phyloP scores from a whole-genome alignment of 2,329 filamentous ascomycete genomes.

The Mycosphaerelloides madeirae region DNA sequence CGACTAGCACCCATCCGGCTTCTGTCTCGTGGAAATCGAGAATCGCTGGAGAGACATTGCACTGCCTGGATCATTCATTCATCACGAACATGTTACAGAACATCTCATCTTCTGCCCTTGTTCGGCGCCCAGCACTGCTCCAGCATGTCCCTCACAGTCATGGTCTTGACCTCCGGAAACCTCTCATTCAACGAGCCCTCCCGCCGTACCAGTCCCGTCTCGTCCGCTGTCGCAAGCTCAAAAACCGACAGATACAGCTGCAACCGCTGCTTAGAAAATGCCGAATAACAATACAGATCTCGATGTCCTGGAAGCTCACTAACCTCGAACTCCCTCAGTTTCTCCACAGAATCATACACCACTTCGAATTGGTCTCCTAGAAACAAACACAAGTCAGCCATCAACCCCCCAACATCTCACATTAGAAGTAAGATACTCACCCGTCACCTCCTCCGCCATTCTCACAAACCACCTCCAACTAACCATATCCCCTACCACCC shows the following conservation, averaged over 20 bases:
- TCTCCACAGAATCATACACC: neutral
- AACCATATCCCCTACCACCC: constrained; percentile 24
- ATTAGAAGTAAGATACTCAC: no score
- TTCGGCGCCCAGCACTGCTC: constrained; percentile 14
- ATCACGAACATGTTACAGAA: no score
- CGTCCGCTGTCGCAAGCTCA: constrained; percentile 4
- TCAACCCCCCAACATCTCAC: neutral
- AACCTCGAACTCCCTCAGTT: constrained; percentile 9
- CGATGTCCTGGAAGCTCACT: constrained; percentile 4
- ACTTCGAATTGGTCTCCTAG: constrained; percentile 2
- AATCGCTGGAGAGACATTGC: no score
- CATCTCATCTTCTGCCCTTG: no score
- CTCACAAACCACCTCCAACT: constrained; percentile 10
- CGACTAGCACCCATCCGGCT: no score
- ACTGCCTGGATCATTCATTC: no score
- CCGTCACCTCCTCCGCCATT: neutral
- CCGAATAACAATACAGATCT: neutral
- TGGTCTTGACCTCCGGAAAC: constrained; percentile 13
- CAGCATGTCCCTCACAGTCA: constrained; percentile 10
- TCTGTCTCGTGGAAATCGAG: no score
- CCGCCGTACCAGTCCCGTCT: neutral
- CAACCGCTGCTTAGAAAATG: constrained; percentile 2
- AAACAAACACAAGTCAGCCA: neutral
- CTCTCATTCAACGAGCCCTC: constrained; percentile 13
- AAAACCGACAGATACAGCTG: constrained; percentile 1